Percentiles rank a stretch among this genome's conserved stretches.
phyloP scores from a whole-genome alignment of 768 basidiomycete genomes.

The Russula abietina region DNA sequence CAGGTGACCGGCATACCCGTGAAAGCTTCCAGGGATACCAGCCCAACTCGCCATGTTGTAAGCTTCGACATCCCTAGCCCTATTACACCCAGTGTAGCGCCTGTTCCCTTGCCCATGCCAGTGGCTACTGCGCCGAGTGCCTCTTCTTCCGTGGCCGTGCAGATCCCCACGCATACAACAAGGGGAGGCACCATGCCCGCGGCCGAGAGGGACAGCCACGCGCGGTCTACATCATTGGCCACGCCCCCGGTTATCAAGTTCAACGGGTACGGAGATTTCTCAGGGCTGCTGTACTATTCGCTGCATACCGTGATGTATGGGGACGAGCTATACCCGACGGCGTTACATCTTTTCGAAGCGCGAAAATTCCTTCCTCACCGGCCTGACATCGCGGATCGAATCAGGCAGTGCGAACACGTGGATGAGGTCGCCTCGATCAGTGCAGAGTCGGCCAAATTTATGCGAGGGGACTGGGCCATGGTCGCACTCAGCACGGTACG shows the following conservation, averaged over 20 bases:
- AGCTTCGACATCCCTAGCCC: neutral
- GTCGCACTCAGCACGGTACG: conserved; percentile 48
- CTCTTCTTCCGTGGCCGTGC: neutral
- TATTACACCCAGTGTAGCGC: no score
- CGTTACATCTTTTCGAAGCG: conserved; percentile 71
- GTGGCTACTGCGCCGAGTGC: neutral
- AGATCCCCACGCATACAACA: no score
- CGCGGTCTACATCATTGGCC: neutral
- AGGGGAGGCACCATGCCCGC: no score
- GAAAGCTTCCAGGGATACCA: neutral
- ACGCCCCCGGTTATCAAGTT: conserved; percentile 31
- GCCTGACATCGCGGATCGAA: neutral
- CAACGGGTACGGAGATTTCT: conserved; percentile 30
- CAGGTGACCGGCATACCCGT: no score
- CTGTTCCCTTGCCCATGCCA: neutral
- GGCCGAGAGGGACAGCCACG: no score
- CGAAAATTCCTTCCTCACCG: conserved; percentile 53
- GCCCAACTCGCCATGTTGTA: neutral
- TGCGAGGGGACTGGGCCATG: conserved; percentile 1
- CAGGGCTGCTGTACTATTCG: conserved; percentile 61
- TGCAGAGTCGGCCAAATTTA: neutral
- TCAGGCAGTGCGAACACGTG: neutral
- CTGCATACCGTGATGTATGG: conserved; percentile 53
- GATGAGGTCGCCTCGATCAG: neutral
- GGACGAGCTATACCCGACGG: conserved; percentile 56